Evolutionary conservation across 345 rosid species (phyloP).

Genomic region (Melaleuca quinquenervia): DNA sequence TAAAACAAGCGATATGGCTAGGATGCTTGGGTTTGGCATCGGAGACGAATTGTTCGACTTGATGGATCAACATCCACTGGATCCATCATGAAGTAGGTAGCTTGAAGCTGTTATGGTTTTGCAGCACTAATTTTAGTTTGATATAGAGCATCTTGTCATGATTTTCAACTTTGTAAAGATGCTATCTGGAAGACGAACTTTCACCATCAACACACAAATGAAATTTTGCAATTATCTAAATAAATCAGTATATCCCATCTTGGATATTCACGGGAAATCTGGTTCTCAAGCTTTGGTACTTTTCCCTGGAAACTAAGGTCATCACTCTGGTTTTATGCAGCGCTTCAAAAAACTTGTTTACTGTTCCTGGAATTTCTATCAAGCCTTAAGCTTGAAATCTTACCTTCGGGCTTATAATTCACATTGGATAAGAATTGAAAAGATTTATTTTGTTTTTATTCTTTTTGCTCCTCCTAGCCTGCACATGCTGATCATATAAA

Average conservation of each 20-base stretch:
- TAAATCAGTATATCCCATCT: neutral
- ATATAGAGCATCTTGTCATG: neutral
- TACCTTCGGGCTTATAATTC: neutral
- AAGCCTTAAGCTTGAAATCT: neutral
- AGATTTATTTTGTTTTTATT: neutral
- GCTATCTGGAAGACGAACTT: neutral
- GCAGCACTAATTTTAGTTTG: neutral
- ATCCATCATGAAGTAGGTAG: neutral
- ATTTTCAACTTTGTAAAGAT: neutral
- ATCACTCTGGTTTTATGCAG: neutral
- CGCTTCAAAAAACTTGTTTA: neutral
- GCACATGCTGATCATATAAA: neutral
- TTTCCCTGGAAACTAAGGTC: neutral
- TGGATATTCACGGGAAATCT: neutral
- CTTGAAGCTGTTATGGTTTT: neutral
- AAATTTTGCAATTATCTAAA: neutral
- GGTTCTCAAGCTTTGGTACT: neutral
- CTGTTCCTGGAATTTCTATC: neutral
- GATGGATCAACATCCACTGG: constrained; percentile 18
- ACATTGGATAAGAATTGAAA: neutral
- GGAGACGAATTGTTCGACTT: constrained; percentile 65
- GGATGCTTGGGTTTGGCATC: constrained; percentile 83
- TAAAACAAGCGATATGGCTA: constrained; percentile 79
- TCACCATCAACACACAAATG: neutral
- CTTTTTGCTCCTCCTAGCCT: neutral